phyloP scores from a whole-genome alignment of 2,329 filamentous ascomycete genomes.

The Xylaria sp. region DNA sequence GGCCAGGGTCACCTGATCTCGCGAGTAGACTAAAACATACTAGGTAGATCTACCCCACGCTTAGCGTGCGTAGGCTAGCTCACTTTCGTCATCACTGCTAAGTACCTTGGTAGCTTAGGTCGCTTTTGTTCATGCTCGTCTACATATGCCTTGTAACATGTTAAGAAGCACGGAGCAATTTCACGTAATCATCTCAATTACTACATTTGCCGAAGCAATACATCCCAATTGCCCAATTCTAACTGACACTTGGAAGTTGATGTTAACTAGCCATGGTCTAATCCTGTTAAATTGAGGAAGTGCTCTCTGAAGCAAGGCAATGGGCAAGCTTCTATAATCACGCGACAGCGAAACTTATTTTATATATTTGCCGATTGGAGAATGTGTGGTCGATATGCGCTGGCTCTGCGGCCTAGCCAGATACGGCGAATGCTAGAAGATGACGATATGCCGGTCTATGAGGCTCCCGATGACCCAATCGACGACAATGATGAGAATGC shows the following conservation, averaged over 20 bases:
- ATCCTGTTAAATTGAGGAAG: neutral
- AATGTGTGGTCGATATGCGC: constrained; percentile 77
- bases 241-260: neutral
- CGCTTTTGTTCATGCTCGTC: neutral
- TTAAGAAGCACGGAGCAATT: neutral
- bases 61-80: neutral
- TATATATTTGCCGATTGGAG: neutral
- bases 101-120: too few species aligned
- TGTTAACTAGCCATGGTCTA: neutral
- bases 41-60: constrained; percentile 24
- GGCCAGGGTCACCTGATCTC: constrained; percentile 43
- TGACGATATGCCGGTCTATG: constrained; percentile 77
- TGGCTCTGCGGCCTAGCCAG: constrained; percentile 76
- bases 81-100: constrained; percentile 42
- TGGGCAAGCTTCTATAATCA: neutral
- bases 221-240: neutral
- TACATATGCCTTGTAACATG: neutral
- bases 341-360: neutral
- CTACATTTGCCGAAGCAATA: too few species aligned
- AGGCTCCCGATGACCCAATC: constrained; percentile 75
- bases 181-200: neutral
- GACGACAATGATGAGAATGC: constrained; percentile 21
- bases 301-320: constrained; percentile 1
- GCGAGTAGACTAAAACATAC: constrained; percentile 36
- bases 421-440: constrained; percentile 79